A percentile compares a stretch with the other conserved stretches of the same genome.
Evolutionary conservation across 345 rosid genomes (phyloP).

Genomic region (Syzygium grande): DNA sequence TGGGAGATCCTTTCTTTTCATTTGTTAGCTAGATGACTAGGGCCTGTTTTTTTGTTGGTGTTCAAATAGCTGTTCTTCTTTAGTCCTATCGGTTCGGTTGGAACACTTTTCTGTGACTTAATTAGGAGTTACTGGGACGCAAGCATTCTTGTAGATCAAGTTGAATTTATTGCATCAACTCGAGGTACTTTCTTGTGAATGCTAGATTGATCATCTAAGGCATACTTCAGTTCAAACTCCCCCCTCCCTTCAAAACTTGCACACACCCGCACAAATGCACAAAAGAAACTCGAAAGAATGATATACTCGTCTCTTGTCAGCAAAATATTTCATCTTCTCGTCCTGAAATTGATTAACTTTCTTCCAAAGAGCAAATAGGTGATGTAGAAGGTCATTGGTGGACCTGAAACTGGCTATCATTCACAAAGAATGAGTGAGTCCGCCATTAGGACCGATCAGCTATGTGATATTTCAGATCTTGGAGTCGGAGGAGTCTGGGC

Average conservation of each 20-base stretch:
- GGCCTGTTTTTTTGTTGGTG: neutral
- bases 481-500: neutral
- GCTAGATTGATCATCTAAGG: neutral
- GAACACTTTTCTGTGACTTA: conserved; percentile 18
- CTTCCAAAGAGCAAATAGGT: neutral
- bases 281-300: too few relatives aligned
- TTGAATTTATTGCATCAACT: neutral
- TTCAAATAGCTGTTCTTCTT: neutral
- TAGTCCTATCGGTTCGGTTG: neutral
- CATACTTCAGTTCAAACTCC: neutral
- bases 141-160: neutral
- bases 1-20: neutral
- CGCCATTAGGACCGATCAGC: neutral
- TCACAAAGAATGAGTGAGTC: neutral
- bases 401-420: neutral
- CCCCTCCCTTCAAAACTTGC: neutral
- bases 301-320: neutral
- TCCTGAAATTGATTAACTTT: neutral
- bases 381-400: neutral
- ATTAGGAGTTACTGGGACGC: neutral
- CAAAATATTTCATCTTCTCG: neutral
- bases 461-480: neutral
- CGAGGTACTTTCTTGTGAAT: neutral
- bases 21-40: neutral
- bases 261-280: too few relatives aligned